Conservation (phyloP, 2,329 filamentous ascomycete genomes). For the Boeremia lycopersici region DNA sequence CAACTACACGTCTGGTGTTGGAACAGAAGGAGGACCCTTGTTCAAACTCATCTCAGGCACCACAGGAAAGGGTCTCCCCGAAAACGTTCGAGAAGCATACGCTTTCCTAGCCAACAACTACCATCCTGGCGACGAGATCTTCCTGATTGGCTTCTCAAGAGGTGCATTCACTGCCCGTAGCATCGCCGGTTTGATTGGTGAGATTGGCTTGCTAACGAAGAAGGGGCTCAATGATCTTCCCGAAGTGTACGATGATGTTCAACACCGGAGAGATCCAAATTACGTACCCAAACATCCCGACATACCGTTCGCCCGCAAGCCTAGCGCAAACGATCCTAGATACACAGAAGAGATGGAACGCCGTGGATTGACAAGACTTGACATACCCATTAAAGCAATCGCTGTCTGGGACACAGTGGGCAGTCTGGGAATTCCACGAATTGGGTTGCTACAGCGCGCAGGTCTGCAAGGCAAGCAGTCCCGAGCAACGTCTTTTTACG, state of each 20-base stretch:
- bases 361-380: constrained; percentile 40
- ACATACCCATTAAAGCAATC: constrained; percentile 51
- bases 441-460: constrained; percentile 48
- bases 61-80: constrained; percentile 53
- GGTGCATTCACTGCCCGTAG: constrained; percentile 55
- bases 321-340: constrained; percentile 49
- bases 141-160: constrained; percentile 55
- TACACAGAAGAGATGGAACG: constrained; percentile 52
- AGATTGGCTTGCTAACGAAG: constrained; percentile 57
- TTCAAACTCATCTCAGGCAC: constrained; percentile 50
- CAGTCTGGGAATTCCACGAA: constrained; percentile 53
- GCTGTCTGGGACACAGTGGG: constrained; percentile 59
- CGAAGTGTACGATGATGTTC: constrained; percentile 55
- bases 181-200: constrained; percentile 51
- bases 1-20: constrained; percentile 58
- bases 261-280: constrained; percentile 50
- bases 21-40: constrained; percentile 51
- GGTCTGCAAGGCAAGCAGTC: constrained; percentile 45
- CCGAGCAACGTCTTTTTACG: constrained; percentile 54
- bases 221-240: constrained; percentile 53
- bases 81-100: constrained; percentile 57
- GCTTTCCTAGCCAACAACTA: constrained; percentile 61
- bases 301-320: constrained; percentile 55
- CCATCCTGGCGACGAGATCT: constrained; percentile 56
- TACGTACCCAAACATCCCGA: constrained; percentile 55